Base-by-base conservation (phyloP, 768 basidiomycete genomes). In the Lenzites betulinus region DNA sequence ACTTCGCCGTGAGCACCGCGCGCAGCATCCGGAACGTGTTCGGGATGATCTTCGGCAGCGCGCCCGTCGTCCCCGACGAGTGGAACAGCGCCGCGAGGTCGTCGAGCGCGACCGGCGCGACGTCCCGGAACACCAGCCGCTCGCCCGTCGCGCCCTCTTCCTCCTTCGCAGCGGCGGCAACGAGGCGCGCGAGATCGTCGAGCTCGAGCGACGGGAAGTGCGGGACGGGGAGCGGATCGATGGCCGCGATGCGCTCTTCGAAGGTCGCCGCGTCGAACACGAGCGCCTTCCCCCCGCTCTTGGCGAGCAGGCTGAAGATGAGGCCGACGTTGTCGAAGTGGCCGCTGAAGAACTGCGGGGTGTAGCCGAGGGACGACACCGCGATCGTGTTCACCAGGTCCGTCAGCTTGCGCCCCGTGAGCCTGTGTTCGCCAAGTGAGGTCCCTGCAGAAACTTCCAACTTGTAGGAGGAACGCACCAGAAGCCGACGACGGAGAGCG, bases 21-120 rank as follows among this genome's bases (percentile, higher is more conserved):
- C 48, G 42, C n/a, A 67, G 20, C 55, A 57, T 59, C 49, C 51
- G 47, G 54, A 61, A 60, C 7, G 55, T 64, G 39, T 54, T 59
- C 30, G 66, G 66, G 30, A 67, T 67, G 42, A 64, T 54, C 60
- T 67, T 67, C 22, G 66, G 66, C 51, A 60, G 22, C 2, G 60
- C 60, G 11, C 55, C 57, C 0, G 66, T 64, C 1, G 66, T 64
- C 3, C 66, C 66, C 7, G 66, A 67, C 25, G 66, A 62, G 49
- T 67, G 66, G 28, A 67, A 60, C 18, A 67, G 47, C 9, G 49
- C 54, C 11, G 63, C 60, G 12, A 46, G 36, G 25, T 67, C 58
- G 20, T 61, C 54, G 3, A 42, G 51, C 8, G 48, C 16, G 13
- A 62, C 63, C 5, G 52, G 36, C 5, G 51, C 44, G 9, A 26